Conservation (phyloP, 2,329 filamentous ascomycete species). For the Aureobasidium sp. region DNA sequence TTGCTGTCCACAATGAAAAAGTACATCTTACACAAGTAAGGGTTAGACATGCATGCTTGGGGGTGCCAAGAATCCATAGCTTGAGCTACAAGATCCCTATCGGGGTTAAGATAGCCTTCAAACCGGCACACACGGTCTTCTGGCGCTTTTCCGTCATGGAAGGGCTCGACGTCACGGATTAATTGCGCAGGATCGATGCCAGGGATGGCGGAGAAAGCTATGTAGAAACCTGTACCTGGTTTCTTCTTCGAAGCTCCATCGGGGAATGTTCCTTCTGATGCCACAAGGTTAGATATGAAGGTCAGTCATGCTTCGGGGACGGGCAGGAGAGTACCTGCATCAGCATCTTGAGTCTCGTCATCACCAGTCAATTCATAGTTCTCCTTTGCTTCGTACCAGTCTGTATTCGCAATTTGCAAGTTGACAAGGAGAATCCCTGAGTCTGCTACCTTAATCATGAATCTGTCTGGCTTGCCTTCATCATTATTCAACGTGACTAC, state of each 20-base stretch:
- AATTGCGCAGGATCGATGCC: background rate
- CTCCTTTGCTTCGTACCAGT: background rate
- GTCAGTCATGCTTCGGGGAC: too few species aligned
- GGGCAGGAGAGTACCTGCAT: background rate
- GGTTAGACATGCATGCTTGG: background rate
- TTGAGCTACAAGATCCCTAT: background rate
- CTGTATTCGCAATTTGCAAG: background rate
- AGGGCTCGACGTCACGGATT: background rate
- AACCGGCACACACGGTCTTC: background rate
- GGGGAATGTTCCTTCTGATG: background rate
- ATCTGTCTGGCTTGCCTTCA: background rate
- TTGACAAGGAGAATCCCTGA: background rate
- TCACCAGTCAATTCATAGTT: background rate
- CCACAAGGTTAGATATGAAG: too few species aligned
- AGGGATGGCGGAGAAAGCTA: background rate
- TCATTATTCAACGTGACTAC: background rate
- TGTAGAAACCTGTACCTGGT: background rate
- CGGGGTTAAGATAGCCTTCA: background rate
- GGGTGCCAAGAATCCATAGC: background rate
- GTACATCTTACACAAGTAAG: background rate
- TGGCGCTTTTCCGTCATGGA: too few species aligned
- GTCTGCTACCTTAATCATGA: background rate
- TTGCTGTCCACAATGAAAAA: background rate
- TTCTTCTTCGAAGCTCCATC: background rate
- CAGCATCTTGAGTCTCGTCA: background rate